Percentiles rank a stretch among this genome's conserved stretches.
These are phyloP conservation scores for Cryptococcus sp. DNA, from an alignment of 1,284 basidiomycete genomes.

Conservation along the genomic window DNA sequence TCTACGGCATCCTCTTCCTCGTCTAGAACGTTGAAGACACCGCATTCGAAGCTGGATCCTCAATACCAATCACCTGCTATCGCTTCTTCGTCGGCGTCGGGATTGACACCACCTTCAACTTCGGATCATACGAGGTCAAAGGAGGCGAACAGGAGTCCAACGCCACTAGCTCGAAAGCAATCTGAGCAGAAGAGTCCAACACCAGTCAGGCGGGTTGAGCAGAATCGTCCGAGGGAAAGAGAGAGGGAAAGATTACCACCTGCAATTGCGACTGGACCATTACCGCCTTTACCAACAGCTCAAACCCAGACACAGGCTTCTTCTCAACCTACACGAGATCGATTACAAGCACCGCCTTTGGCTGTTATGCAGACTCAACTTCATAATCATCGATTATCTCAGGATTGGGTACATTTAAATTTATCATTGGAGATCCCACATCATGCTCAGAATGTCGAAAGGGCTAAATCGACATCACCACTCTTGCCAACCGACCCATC, in stretches of 20 bases:
- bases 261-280: background rate
- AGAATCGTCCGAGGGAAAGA: background rate
- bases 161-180: constrained; percentile 9
- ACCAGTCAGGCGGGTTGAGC: background rate
- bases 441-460: background rate
- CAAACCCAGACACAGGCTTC: background rate
- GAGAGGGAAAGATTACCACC: background rate
- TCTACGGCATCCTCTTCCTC: constrained; percentile 30
- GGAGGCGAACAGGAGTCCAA: background rate
- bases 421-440: constrained; percentile 1
- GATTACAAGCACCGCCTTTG: constrained; percentile 3
- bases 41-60: constrained; percentile 22
- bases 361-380: constrained; percentile 9
- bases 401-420: constrained; percentile 28
- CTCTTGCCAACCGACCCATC: background rate
- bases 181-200: background rate
- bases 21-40: constrained; percentile 30
- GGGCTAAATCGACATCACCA: background rate
- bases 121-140: background rate
- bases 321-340: background rate
- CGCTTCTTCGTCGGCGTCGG: constrained; percentile 8
- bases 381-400: constrained; percentile 19
- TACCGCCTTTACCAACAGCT: background rate
- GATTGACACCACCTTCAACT: constrained; percentile 5
- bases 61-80: constrained; percentile 10